Percentiles rank a stretch among this genome's conserved stretches.
Evolutionary conservation across 371 early-diverging fungal genomes (phyloP).

Genomic region (Ordospora colligata): DNA sequence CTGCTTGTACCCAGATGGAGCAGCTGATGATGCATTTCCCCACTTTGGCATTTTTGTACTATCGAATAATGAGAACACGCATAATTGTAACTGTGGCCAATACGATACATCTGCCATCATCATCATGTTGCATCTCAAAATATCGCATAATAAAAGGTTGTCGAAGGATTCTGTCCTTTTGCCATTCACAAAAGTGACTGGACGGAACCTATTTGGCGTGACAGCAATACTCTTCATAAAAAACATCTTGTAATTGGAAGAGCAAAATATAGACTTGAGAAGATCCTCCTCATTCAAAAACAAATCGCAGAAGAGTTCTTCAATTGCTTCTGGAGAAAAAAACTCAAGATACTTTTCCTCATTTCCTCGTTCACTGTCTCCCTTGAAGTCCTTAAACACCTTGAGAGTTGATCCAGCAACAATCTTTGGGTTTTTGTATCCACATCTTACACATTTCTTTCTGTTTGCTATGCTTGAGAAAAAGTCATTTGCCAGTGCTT

Average conservation of each 20-base stretch:
- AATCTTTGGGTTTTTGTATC: slow-evolving; percentile 24
- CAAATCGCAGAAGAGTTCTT: slow-evolving; percentile 14
- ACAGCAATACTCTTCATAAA: slow-evolving; percentile 77
- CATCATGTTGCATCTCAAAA: slow-evolving; percentile 71
- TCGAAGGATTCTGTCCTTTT: slow-evolving; percentile 81
- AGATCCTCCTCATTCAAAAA: slow-evolving; percentile 37
- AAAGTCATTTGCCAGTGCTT: slow-evolving; percentile 22
- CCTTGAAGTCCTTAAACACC: slow-evolving; percentile 3
- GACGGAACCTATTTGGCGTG: slow-evolving; percentile 82
- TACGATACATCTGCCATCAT: slow-evolving; percentile 51
- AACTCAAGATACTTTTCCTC: neutral
- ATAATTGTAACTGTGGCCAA: slow-evolving; percentile 37
- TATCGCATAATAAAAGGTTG: slow-evolving; percentile 71
- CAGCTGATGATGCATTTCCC: slow-evolving; percentile 60
- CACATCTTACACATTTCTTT: slow-evolving; percentile 47
- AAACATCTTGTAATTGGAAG: slow-evolving; percentile 65
- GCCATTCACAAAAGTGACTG: slow-evolving; percentile 75
- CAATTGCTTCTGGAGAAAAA: slow-evolving; percentile 17
- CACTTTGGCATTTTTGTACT: slow-evolving; percentile 63
- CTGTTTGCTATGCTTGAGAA: neutral
- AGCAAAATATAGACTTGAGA: slow-evolving; percentile 23
- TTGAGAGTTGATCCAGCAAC: slow-evolving; percentile 7
- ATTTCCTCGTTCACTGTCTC: neutral
- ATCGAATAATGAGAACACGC: slow-evolving; percentile 65
- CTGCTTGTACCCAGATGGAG: slow-evolving; percentile 68